phyloP scores from a whole-genome alignment of 2,329 filamentous ascomycete genomes.

The Fusarium sp. region DNA sequence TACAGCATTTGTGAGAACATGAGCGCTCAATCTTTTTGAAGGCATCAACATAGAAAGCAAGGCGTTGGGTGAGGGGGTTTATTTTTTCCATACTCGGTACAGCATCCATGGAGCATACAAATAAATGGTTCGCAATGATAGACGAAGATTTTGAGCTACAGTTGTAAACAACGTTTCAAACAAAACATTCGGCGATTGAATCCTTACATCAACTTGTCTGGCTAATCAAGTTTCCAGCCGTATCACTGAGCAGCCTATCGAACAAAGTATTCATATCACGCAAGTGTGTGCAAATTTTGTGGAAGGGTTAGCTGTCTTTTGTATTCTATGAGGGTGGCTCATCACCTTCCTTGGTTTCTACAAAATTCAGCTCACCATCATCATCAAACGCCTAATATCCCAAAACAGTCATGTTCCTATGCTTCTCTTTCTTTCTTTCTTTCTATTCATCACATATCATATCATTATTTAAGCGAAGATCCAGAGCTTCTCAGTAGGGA shows the following conservation, averaged over 20 bases:
- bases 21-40: slow-evolving; percentile 16
- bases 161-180: slow-evolving; percentile 13
- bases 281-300: neutral
- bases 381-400: slow-evolving; percentile 50
- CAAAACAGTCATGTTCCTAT: slow-evolving; percentile 43
- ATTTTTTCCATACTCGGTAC: slow-evolving; percentile 30
- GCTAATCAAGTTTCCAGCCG: neutral
- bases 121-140: slow-evolving; percentile 19
- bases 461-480: slow-evolving; percentile 66
- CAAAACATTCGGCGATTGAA: neutral
- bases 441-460: slow-evolving; percentile 31
- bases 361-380: slow-evolving; percentile 45
- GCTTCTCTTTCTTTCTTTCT: slow-evolving; percentile 35
- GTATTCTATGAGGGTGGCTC: slow-evolving; percentile 45
- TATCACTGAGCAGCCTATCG: neutral
- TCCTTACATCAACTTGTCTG: neutral
- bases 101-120: slow-evolving; percentile 24
- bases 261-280: neutral
- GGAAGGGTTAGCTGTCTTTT: slow-evolving; percentile 44
- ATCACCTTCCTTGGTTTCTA: slow-evolving; percentile 42
- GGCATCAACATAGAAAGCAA: slow-evolving; percentile 41
- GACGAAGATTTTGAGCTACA: slow-evolving; percentile 16
- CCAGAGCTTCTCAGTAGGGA: slow-evolving; percentile 69
- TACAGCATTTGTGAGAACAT: slow-evolving; percentile 54
- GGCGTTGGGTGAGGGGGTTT: slow-evolving; percentile 42